Evolutionary conservation across 176 grass and related monocot species (phyloP), one percentile per base, ranked within the genome.

Genomic region (Olyra latifolia): DNA sequence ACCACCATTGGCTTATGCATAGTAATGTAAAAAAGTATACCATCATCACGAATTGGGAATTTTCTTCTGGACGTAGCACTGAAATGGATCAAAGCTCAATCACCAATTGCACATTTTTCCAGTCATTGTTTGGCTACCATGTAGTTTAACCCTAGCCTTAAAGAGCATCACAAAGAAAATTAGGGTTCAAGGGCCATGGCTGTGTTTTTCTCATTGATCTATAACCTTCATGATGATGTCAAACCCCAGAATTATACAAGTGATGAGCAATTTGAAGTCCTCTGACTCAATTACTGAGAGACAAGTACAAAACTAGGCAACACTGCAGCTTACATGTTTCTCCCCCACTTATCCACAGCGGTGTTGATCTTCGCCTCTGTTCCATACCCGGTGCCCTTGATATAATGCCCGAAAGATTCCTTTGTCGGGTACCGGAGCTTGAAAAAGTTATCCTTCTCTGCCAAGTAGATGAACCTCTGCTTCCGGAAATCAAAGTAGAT

Each of bases 401-500:
- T 35, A 74, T 99, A 99, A 72, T 91, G 76, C 13, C 67, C 71
- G 53, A 99, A 84, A 28, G 55, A 76, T 69, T 95, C 93, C 85
- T 95, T 99, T 3, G 96, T 99, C 5, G 92, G 96, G 56, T 93
- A 99, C 17, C 79, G 80, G 38, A 99, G 90, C 62, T 99, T 99
- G 60, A 77, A 86, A 76, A 95, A 99, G 53, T 94, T 99, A 50
- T 95, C 84, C 24, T 88, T 89, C 61, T 90, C 83, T 8, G 54
- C 55, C 3, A 88, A 95, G 44, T 88, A 95, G 71, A 91, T 89
- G 83, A 99, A 99, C 14, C 96, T 85, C 91, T 99, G 96, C 88
- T 99, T 99, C 75, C 96, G 87, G 69, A 99, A 99, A 83, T 93
- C 96, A 87, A 99, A 91, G 81, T 91, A 95, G 69, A 99, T 95